Percentiles rank a stretch among this genome's conserved stretches.
Conservation (phyloP, 371 early-diverging fungal species). For the Lichtheimia corymbifera region DNA sequence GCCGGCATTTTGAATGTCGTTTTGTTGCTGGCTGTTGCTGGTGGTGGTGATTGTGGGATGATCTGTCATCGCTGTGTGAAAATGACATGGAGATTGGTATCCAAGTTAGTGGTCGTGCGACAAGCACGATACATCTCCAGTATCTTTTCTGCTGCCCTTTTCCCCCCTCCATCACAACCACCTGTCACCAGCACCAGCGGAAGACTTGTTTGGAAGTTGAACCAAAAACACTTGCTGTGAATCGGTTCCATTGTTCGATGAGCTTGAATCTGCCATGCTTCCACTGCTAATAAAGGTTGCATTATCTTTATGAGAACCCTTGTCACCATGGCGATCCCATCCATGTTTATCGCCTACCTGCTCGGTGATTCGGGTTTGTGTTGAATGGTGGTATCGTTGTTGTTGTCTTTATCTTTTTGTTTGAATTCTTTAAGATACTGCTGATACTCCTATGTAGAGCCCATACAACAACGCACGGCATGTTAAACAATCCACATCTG, state of each 20-base stretch:
- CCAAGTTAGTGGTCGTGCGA: too few species aligned
- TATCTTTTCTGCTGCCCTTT: too few species aligned
- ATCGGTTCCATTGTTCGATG: constrained; percentile 9
- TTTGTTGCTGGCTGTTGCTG: too few species aligned
- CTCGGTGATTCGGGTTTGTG: constrained; percentile 4
- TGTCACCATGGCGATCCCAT: neutral
- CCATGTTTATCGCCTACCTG: neutral
- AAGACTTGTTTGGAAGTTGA: constrained; percentile 1
- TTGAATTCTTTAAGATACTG: constrained; percentile 12
- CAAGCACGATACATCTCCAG: too few species aligned
- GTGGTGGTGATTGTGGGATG: too few species aligned
- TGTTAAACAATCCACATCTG: constrained; percentile 20
- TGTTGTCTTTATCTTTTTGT: constrained; percentile 8
- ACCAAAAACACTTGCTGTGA: constrained; percentile 9
- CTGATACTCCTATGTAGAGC: constrained; percentile 1
- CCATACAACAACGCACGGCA: neutral
- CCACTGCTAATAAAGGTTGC: neutral
- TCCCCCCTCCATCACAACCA: too few species aligned
- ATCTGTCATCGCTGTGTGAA: too few species aligned
- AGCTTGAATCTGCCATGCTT: constrained; percentile 10
- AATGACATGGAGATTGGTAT: too few species aligned
- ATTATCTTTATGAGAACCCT: neutral
- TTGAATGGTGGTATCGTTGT: neutral
- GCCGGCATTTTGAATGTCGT: too few species aligned
- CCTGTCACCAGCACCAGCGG: neutral